phyloP scores from a whole-genome alignment of 2,329 filamentous ascomycete genomes.

The Zymoseptoria tritici region DNA sequence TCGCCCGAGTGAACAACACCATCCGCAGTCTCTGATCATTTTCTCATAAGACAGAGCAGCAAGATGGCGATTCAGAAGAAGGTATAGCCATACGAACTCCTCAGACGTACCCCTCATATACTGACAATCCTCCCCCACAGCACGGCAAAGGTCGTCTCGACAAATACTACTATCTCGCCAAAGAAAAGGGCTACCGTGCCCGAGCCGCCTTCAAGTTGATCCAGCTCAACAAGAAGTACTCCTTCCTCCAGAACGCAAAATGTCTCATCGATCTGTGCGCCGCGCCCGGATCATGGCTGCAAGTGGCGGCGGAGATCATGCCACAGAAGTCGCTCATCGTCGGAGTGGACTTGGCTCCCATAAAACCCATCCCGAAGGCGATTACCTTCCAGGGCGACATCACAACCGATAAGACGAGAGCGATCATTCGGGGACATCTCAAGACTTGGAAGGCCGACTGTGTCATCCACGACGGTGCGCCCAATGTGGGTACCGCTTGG shows the following conservation, averaged over 20 bases:
- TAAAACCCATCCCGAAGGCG: slow-evolving; percentile 88
- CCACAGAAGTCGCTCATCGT: slow-evolving; percentile 82
- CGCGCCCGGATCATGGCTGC: slow-evolving; percentile 92
- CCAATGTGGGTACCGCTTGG: slow-evolving; percentile 97
- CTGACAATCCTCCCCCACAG: slow-evolving; percentile 35
- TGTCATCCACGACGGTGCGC: slow-evolving; percentile 92
- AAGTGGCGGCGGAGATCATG: slow-evolving; percentile 94
- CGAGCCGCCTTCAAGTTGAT: slow-evolving; percentile 97
- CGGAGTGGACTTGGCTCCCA: slow-evolving; percentile 88
- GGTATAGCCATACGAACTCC: background rate
- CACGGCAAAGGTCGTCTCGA: slow-evolving; percentile 97
- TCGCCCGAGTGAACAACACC: background rate
- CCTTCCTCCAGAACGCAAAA: slow-evolving; percentile 93
- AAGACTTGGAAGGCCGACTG: slow-evolving; percentile 96
- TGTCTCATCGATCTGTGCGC: slow-evolving; percentile 96
- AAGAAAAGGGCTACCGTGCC: slow-evolving; percentile 95
- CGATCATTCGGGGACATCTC: slow-evolving; percentile 79
- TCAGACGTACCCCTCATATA: background rate
- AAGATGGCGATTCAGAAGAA: background rate
- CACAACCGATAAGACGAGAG: slow-evolving; percentile 90
- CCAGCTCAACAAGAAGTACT: slow-evolving; percentile 98
- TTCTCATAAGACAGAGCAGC: background rate
- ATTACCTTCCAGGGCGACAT: slow-evolving; percentile 98
- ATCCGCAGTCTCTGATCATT: background rate
- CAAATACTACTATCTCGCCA: slow-evolving; percentile 98